phyloP scores from a whole-genome alignment of 2,329 filamentous ascomycete genomes.

The Hansfordia pulvinata region DNA sequence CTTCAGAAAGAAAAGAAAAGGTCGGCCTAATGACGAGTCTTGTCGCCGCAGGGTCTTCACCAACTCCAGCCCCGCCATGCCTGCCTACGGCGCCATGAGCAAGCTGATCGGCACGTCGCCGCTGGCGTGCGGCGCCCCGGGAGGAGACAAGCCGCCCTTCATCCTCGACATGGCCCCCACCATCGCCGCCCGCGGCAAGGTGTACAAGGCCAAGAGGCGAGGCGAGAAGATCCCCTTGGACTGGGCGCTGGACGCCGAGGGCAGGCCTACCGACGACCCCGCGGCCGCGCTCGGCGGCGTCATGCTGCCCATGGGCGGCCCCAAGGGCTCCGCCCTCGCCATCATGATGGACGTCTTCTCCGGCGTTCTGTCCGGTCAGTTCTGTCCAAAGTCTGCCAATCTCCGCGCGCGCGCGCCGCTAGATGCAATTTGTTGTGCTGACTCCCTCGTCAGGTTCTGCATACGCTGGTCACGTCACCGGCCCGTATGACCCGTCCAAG shows the following conservation, averaged over 20 bases:
- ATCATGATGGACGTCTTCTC: constrained; percentile 90
- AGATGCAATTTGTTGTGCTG: too few species aligned
- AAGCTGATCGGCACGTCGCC: constrained; percentile 64
- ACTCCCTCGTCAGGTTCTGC: constrained; percentile 51
- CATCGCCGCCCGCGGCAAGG: constrained; percentile 57
- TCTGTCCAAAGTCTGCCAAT: too few species aligned
- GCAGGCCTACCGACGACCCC: constrained; percentile 58
- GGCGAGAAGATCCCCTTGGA: constrained; percentile 56
- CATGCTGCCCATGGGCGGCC: constrained; percentile 78
- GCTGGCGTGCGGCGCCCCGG: constrained; percentile 64
- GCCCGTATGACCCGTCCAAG: constrained; percentile 59
- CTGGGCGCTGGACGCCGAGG: constrained; percentile 64
- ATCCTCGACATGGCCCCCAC: constrained; percentile 65
- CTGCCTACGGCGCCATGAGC: constrained; percentile 53
- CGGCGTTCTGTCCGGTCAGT: too few species aligned
- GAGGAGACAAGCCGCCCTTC: constrained; percentile 43
- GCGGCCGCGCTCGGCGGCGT: constrained; percentile 58
- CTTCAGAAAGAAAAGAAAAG: too few species aligned
- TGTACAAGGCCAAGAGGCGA: constrained; percentile 54
- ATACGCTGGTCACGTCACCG: constrained; percentile 64
- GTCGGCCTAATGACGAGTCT: too few species aligned
- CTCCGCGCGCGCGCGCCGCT: too few species aligned
- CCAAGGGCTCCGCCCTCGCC: constrained; percentile 63
- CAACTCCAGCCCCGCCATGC: constrained; percentile 59
- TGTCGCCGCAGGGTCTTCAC: too few species aligned